Evolutionary conservation across 345 rosid genomes (phyloP).

Genomic region (Bruguiera sexangula): DNA sequence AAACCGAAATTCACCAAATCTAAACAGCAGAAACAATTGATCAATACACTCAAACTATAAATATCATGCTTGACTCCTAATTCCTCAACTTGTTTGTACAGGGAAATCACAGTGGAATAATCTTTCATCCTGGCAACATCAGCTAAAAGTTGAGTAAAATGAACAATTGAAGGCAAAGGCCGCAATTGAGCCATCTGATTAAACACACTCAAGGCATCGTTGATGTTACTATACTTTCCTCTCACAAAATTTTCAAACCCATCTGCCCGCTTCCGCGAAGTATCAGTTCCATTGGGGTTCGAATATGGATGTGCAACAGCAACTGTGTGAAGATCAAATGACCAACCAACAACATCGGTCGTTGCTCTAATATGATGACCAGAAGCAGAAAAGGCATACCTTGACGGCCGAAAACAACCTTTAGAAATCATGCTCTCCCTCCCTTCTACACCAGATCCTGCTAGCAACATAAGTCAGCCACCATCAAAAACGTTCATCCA

Average conservation of each 20-base stretch:
- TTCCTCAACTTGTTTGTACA: neutral
- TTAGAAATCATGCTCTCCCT: neutral
- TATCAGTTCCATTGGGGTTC: neutral
- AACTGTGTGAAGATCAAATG: neutral
- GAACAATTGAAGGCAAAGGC: slow-evolving; percentile 11
- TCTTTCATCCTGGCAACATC: neutral
- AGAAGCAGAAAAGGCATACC: slow-evolving; percentile 1
- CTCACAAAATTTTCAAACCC: neutral
- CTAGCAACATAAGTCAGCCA: neutral
- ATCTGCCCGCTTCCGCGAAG: neutral
- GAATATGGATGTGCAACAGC: neutral
- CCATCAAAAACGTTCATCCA: neutral
- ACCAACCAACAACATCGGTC: neutral
- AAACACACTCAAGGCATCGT: slow-evolving; percentile 6
- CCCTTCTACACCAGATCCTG: neutral
- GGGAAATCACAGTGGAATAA: slow-evolving; percentile 1
- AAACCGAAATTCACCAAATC: neutral
- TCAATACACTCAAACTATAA: slow-evolving; percentile 8
- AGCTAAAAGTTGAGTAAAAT: slow-evolving; percentile 1
- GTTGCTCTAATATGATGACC: neutral
- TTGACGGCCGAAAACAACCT: neutral
- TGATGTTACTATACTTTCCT: neutral
- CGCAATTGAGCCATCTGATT: slow-evolving; percentile 2
- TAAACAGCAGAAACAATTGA: slow-evolving; percentile 11
- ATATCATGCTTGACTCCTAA: neutral